A percentile compares a stretch with the other conserved stretches of the same genome.
phyloP scores from a whole-genome alignment of 2,329 filamentous ascomycete genomes.

The Pseudonectria foliicola region DNA sequence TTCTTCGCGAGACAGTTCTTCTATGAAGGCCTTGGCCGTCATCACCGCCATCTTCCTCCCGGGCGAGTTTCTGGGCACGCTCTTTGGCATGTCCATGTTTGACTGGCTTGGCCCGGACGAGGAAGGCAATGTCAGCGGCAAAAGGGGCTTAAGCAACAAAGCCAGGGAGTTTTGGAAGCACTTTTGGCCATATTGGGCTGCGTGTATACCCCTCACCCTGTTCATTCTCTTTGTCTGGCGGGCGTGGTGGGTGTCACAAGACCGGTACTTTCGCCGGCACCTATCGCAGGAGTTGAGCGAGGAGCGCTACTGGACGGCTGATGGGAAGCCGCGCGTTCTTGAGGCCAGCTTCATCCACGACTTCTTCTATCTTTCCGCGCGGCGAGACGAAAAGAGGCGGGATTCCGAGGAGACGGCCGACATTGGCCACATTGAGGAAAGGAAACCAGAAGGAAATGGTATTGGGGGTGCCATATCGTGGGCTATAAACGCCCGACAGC shows the following conservation, averaged over 20 bases:
- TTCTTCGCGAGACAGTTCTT: constrained; percentile 36
- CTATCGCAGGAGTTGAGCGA: constrained; percentile 40
- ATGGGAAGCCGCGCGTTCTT: constrained; percentile 34
- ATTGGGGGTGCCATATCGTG: constrained; percentile 1
- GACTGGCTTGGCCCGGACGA: constrained; percentile 34
- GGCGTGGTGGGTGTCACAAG: constrained; percentile 41
- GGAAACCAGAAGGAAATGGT: constrained; percentile 6
- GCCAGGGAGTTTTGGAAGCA: constrained; percentile 27
- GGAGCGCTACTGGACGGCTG: constrained; percentile 40
- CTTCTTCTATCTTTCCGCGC: constrained; percentile 34
- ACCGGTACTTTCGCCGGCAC: constrained; percentile 38
- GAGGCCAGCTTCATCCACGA: constrained; percentile 37
- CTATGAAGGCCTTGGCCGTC: constrained; percentile 41
- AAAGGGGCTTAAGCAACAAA: constrained; percentile 4
- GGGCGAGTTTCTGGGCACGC: constrained; percentile 38
- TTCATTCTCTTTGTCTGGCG: constrained; percentile 36
- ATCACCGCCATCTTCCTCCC: constrained; percentile 43
- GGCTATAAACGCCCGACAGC: constrained; percentile 12
- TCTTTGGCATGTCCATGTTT: constrained; percentile 42
- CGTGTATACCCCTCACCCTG: constrained; percentile 36
- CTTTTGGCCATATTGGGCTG: constrained; percentile 42
- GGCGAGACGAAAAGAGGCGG: constrained; percentile 24
- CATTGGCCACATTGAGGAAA: constrained; percentile 11
- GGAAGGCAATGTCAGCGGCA: constrained; percentile 15
- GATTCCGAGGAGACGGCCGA: constrained; percentile 10